Evolutionary conservation across 2,329 filamentous ascomycete genomes (phyloP).

Genomic region (Beauveria medogensis): DNA sequence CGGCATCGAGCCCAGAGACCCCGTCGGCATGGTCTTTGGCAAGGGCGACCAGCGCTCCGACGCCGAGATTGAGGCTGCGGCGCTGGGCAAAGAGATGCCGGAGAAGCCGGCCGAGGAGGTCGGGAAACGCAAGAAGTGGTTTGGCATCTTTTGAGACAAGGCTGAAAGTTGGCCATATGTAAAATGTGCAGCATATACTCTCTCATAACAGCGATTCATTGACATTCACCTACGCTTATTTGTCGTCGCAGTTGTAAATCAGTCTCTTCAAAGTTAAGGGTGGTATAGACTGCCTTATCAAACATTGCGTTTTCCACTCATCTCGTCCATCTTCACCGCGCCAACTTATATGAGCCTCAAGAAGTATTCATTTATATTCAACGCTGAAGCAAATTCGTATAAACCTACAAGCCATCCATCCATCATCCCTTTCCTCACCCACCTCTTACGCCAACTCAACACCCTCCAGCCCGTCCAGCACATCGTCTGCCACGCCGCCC

Average conservation of each 20-base stretch:
- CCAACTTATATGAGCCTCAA: too few species aligned
- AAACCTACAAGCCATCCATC: background rate
- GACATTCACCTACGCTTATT: too few species aligned
- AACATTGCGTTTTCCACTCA: too few species aligned
- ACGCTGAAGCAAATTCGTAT: background rate
- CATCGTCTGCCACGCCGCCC: slow-evolving; percentile 77
- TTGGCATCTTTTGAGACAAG: slow-evolving; percentile 66
- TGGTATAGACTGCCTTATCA: too few species aligned
- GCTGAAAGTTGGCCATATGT: background rate
- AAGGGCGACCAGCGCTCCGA: slow-evolving; percentile 28
- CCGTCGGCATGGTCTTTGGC: slow-evolving; percentile 40
- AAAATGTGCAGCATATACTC: background rate
- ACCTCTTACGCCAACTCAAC: slow-evolving; percentile 55
- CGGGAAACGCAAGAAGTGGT: slow-evolving; percentile 60
- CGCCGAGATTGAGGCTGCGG: slow-evolving; percentile 27
- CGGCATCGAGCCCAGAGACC: slow-evolving; percentile 60
- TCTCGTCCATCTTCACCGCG: too few species aligned
- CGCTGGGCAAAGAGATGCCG: slow-evolving; percentile 28
- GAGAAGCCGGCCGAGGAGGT: slow-evolving; percentile 19
- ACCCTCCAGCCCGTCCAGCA: slow-evolving; percentile 70
- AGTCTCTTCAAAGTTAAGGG: too few species aligned
- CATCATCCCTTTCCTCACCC: background rate
- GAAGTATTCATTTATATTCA: background rate
- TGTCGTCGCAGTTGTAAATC: too few species aligned
- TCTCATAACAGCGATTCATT: background rate